Base-by-base conservation (phyloP, 2,329 filamentous ascomycete species). In the Alternaria angustiovoidea region DNA sequence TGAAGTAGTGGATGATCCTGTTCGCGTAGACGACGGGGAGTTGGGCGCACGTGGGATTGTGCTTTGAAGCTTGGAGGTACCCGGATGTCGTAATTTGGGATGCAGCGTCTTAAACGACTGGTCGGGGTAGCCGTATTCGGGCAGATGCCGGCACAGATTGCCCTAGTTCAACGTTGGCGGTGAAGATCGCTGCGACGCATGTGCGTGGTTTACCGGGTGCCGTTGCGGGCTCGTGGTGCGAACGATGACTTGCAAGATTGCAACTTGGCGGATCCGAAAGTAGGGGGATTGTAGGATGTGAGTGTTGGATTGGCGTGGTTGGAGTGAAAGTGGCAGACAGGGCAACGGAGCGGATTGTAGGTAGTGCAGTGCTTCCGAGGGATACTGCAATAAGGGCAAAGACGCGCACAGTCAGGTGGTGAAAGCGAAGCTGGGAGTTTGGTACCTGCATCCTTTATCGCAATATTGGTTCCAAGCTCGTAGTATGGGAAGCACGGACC, bases 171-270 rank as follows among this genome's bases (percentile, higher is more conserved):
- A 36, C 46, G 55, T 59, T 62, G 55, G 59, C 59, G 56, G 59
- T 55, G 59, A 59, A 54, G 59, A 62, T 62, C 55, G 46, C 32
- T 34, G 32, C 30, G 57, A 36, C 47, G 54, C 56, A 51, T 64
- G 62, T 54, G 54, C 36, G 61, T 51, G 53, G 52, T 53, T 53
- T 39, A 34, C 47, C 43, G 51, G 52, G 53, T 22, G 49, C 22
- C 49, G 49, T 32, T 36, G 54, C 30, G 34, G 38, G 60, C 24
- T 48, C 41, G 49, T 48, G 38, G 34, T 46, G 52, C 39, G 47
- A 49, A 46, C 26, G 61, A 38, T 59, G 54, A 61, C 65, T 60
- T 56, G 61, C 64, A 68, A 65, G 53, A 65, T 66, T 67, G 52
- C 62, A 57, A 57, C 18, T 41, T 56, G 55, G 41, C 60, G 59